These are phyloP conservation scores for Backusella westeae DNA, from an alignment of 192 early-diverging fungal genomes.

Conservation along the genomic window DNA sequence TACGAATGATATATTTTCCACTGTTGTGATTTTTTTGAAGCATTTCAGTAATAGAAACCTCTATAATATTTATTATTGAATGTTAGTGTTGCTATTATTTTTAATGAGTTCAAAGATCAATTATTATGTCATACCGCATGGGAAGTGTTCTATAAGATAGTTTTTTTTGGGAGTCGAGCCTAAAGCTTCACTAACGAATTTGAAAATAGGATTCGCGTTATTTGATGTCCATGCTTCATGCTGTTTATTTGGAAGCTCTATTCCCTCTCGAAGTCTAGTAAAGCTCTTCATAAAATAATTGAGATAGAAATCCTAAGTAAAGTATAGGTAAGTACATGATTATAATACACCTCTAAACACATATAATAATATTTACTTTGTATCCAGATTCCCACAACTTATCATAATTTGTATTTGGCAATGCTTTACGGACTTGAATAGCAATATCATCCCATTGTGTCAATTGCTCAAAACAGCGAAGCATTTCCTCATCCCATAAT, in stretches of 20 bases:
- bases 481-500: constrained; percentile 52
- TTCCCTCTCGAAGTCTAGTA: constrained; percentile 46
- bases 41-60: neutral
- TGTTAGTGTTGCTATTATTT: neutral
- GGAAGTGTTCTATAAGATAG: constrained; percentile 16
- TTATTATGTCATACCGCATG: constrained; percentile 11
- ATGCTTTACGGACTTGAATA: constrained; percentile 45
- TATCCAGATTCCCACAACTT: constrained; percentile 55
- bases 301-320: constrained; percentile 46
- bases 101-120: neutral
- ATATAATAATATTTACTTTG: constrained; percentile 13
- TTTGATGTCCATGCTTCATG: constrained; percentile 45
- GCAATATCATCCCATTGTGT: constrained; percentile 63
- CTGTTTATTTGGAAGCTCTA: constrained; percentile 33
- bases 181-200: constrained; percentile 47
- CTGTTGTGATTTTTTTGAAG: neutral
- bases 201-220: constrained; percentile 52
- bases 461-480: constrained; percentile 62
- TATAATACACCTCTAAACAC: neutral
- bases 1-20: constrained; percentile 37
- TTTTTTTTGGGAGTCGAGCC: constrained; percentile 19
- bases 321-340: neutral
- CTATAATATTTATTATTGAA: neutral
- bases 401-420: constrained; percentile 42
- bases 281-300: constrained; percentile 53